phyloP scores from a whole-genome alignment of 306 rosid species.

The Prunus kanzakura region DNA sequence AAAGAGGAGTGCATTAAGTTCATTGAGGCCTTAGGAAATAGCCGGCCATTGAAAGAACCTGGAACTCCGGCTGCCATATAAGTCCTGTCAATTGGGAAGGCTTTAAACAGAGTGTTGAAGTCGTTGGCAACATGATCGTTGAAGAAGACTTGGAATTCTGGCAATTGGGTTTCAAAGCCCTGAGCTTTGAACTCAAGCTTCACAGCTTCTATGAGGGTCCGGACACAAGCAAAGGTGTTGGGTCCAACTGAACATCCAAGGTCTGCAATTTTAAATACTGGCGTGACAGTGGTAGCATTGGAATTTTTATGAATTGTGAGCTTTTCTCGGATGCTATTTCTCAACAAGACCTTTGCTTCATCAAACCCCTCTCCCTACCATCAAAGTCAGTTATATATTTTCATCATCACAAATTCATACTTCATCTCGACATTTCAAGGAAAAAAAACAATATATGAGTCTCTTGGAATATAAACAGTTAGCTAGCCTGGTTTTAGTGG shows the following conservation, averaged over 20 bases:
- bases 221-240: neutral
- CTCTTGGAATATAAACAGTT: no score
- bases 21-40: conserved; percentile 8
- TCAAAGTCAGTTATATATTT: neutral
- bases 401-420: no score
- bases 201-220: neutral
- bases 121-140: neutral
- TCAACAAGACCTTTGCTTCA: neutral
- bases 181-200: neutral
- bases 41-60: neutral
- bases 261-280: neutral
- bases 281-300: neutral
- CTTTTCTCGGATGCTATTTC: neutral
- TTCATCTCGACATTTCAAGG: no score
- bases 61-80: conserved; percentile 1
- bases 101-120: neutral
- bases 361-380: neutral
- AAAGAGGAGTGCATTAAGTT: neutral
- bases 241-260: conserved; percentile 2
- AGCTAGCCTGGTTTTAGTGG: neutral
- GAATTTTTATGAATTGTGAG: neutral
- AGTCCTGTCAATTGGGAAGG: neutral
- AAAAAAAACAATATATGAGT: no score
- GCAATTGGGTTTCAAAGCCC: neutral
- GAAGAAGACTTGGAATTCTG: conserved; percentile 5